Base-by-base conservation (phyloP, 768 basidiomycete genomes). In the Dendrothele bispora region DNA sequence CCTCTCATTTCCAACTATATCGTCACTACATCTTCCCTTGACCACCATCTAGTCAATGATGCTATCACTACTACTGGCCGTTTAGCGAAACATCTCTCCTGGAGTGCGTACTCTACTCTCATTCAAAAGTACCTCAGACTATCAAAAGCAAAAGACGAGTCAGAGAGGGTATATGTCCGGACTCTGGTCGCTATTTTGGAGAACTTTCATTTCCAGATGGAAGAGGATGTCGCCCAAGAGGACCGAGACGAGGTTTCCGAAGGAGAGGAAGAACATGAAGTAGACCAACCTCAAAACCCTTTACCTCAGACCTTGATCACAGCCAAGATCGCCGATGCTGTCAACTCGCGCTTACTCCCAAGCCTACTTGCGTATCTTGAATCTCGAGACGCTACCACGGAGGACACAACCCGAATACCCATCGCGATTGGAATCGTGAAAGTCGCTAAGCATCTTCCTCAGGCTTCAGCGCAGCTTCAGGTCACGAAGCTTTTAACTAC, bases 1-100 rank as follows among this genome's bases (percentile, higher is more conserved):
- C 97, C 95, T 0, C 75, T 98, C 14, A 77, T 97, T 37, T 82
- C 81, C 29, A 91, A 90, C 59, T 95, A 87, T 57, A 79, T 98
- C 52, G 65, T 72, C 18, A 78, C 81, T 8, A 75, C 79, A 2
- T 63, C 77, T 1, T 71, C 83, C 3, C 63, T 83, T 14, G 90
- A 95, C 55, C 92, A 97, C 60, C 86, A 91, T 55, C 75, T 98
- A 24, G 83, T 93, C 36, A 94, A 89, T 58, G 95, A 97, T 59
- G 90, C 95, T 1, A 88, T 99, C 55, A 62, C 71, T 14, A 74
- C 91, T 2, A 83, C 86, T 7, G 93, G 94, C 0, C 79, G 77
- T 7, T 82, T 98, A 61, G 81, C 93, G 2, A 80, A 76, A 48
- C 78, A 81, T 40, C 73, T 99, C 3, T 69, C 76, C 0, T 99